A percentile compares a stretch with the other conserved stretches of the same genome.
phyloP scores from a whole-genome alignment of 495 filamentous ascomycete species.

The Talaromyces adpressus region DNA sequence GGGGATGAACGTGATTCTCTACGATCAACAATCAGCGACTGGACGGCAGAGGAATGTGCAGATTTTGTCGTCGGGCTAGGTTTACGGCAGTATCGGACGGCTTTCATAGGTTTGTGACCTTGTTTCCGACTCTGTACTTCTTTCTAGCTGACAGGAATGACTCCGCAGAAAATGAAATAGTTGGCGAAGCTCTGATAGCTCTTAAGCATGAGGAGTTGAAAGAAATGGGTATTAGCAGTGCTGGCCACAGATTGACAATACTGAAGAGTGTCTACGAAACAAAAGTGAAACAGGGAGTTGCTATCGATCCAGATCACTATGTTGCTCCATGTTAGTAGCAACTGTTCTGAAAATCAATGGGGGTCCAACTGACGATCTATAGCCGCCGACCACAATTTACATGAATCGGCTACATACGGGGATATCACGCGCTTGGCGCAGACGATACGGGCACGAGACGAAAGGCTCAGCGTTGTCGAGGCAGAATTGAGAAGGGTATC shows the following conservation, averaged over 20 bases:
- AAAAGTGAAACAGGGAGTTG: conserved; percentile 85
- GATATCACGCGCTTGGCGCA: conserved; percentile 85
- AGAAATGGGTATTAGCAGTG: conserved; percentile 85
- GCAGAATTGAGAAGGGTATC: conserved; percentile 71
- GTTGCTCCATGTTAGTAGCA: conserved; percentile 75
- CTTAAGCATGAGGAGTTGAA: conserved; percentile 89
- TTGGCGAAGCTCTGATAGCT: conserved; percentile 83
- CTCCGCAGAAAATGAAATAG: conserved; percentile 77
- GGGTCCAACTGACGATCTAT: conserved; percentile 13
- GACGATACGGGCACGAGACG: conserved; percentile 78
- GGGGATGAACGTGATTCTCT: conserved; percentile 63
- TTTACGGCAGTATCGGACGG: conserved; percentile 74
- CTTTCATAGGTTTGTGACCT: conserved; percentile 61
- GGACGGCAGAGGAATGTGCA: conserved; percentile 82
- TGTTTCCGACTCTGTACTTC: conserved; percentile 19
- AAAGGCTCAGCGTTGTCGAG: conserved; percentile 74
- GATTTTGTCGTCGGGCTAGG: conserved; percentile 77
- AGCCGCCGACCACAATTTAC: conserved; percentile 87
- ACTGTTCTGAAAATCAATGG: not conserved
- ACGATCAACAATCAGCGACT: conserved; percentile 75
- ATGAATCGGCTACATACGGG: conserved; percentile 80
- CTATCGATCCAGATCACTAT: conserved; percentile 88
- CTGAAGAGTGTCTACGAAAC: conserved; percentile 92
- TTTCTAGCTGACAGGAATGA: conserved; percentile 1
- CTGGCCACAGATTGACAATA: conserved; percentile 90